Base-by-base conservation (phyloP, 768 basidiomycete genomes). In the Punctularia strigosozonata region DNA sequence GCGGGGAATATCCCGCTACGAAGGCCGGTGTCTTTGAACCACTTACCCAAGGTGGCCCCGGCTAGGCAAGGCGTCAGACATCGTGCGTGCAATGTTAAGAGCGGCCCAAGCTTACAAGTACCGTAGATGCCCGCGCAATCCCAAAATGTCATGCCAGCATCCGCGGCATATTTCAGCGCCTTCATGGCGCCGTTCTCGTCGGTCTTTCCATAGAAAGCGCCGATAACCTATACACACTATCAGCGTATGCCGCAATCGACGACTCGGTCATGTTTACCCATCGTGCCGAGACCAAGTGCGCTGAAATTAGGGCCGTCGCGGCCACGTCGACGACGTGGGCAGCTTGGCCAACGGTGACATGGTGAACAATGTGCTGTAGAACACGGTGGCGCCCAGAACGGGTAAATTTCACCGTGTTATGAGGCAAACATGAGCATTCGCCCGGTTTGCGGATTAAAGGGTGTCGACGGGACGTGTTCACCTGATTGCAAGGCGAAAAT, bases 1-100 rank as follows among this genome's bases (percentile, higher is more conserved):
- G 53, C 49, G 23, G 54, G 46, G 42, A 54, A 56, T 15, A 56
- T 50, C 25, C 54, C 51, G 2, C 31, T n/a, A 10, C 54, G 49
- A 0, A 49, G 48, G 6, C 50, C 51, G 6, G 53, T 54, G n/a
- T 48, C 31, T 3, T 37, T 36, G 40, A 56, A 50, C 54, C 54
- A 52, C n/a, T n/a, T n/a, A n/a, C n/a, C n/a, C n/a, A n/a, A 25
- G 7, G 43, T 37, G 15, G 39, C 42, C 41, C 52, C 50, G 26
- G 44, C 52, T 53, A 25, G n/a, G n/a, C n/a, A n/a, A n/a, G n/a
- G n/a, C n/a, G n/a, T n/a, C n/a, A n/a, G n/a, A n/a, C n/a, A n/a
- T n/a, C n/a, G n/a, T n/a, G n/a, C n/a, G n/a, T n/a, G n/a, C n/a
- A n/a, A n/a, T n/a, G n/a, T n/a, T n/a, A n/a, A n/a, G n/a, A n/a